These are phyloP conservation scores for Verticillium dahliae DNA, from an alignment of 2,329 filamentous ascomycete species.

Conservation along the genomic window DNA sequence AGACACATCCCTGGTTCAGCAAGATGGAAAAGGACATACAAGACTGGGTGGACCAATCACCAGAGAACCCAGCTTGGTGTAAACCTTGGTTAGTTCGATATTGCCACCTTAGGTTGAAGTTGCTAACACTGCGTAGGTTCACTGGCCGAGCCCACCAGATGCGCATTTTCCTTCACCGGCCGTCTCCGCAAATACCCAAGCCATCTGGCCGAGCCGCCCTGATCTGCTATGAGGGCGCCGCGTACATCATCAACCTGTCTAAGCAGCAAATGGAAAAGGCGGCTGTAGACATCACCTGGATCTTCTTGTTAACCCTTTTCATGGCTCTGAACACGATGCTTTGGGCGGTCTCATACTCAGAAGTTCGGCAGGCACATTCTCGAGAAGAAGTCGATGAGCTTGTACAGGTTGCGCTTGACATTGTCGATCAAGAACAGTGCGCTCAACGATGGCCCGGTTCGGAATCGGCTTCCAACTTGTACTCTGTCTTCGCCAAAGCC, in stretches of 20 bases:
- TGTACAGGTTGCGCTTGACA: constrained; percentile 68
- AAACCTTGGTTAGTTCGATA: constrained; percentile 62
- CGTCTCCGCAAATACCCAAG: constrained; percentile 84
- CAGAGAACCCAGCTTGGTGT: constrained; percentile 64
- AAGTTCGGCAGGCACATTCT: constrained; percentile 67
- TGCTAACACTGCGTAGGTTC: constrained; percentile 42
- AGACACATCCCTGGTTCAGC: constrained; percentile 80
- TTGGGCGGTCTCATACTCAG: constrained; percentile 84
- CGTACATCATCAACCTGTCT: constrained; percentile 75
- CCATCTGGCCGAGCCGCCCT: constrained; percentile 73
- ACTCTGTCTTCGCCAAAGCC: constrained; percentile 76
- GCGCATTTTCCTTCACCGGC: constrained; percentile 80
- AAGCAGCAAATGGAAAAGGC: constrained; percentile 70
- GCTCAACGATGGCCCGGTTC: constrained; percentile 90
- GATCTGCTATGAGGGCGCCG: constrained; percentile 76
- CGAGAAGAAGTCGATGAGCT: constrained; percentile 72
- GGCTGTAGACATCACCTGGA: constrained; percentile 84
- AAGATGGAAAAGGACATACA: constrained; percentile 73
- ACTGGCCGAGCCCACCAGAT: constrained; percentile 73
- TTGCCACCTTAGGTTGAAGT: not conserved
- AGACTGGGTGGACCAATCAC: constrained; percentile 71
- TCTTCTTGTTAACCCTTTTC: constrained; percentile 83
- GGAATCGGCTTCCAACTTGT: constrained; percentile 75
- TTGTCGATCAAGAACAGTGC: constrained; percentile 61
- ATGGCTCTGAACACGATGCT: constrained; percentile 88